These are phyloP conservation scores for Septoria petroselini DNA, from an alignment of 2,329 filamentous ascomycete genomes.

Conservation along the genomic window DNA sequence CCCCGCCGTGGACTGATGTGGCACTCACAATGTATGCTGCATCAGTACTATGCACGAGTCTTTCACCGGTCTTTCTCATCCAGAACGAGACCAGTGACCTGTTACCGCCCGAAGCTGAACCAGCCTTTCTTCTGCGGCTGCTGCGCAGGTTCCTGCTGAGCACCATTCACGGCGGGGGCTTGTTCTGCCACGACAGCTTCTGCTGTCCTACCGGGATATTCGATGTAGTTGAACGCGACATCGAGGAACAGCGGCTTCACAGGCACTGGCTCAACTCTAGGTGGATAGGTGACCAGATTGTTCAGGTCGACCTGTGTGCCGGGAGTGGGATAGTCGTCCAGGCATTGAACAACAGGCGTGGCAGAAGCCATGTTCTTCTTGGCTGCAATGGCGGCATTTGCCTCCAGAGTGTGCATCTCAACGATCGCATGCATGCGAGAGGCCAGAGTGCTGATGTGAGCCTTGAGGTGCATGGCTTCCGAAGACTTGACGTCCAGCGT, in stretches of 20 bases:
- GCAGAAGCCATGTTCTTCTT: conserved; percentile 45
- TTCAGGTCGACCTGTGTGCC: conserved; percentile 63
- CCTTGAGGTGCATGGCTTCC: conserved; percentile 58
- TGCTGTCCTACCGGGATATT: conserved; percentile 67
- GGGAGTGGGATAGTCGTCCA: conserved; percentile 70
- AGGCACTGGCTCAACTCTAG: conserved; percentile 75
- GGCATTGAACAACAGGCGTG: conserved; percentile 67
- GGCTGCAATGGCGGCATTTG: conserved; percentile 49
- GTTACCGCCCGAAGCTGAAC: conserved; percentile 51
- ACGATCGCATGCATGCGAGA: conserved; percentile 82
- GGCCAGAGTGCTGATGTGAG: conserved; percentile 66
- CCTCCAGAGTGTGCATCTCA: conserved; percentile 66
- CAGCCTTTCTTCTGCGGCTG: conserved; percentile 50
- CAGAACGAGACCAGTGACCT: neutral
- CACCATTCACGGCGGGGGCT: conserved; percentile 28
- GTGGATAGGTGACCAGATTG: conserved; percentile 84
- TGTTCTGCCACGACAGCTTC: conserved; percentile 28
- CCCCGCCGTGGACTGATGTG: too few relatives aligned
- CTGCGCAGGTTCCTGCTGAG: conserved; percentile 32
- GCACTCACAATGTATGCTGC: neutral
- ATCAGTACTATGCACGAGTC: neutral
- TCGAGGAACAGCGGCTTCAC: conserved; percentile 96
- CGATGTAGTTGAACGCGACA: conserved; percentile 95
- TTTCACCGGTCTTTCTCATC: neutral
- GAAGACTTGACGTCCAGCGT: conserved; percentile 64